Evolutionary conservation across 2,329 filamentous ascomycete genomes (phyloP), one percentile per base, ranked within the genome.

Genomic region (Venturiaceae sp.): DNA sequence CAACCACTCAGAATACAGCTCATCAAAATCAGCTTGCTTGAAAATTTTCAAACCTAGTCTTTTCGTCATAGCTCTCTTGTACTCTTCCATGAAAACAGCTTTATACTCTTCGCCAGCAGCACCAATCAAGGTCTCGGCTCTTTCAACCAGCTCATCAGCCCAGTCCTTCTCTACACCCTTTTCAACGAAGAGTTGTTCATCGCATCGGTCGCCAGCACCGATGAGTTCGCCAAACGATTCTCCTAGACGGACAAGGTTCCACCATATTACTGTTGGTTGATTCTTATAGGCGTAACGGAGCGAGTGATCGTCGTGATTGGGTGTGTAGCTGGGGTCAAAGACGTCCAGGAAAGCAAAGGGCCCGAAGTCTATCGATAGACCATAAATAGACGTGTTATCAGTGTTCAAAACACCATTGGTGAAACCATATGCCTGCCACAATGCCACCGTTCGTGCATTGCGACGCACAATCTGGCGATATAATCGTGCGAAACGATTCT

Each of bases 351-450:
- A 99, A 5, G 94, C 94, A 66, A 99, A 99, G 0, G 94, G 94
- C 0, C 94, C 94, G 68, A 92, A 99, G 72, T 99, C 94, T 62
- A 99, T 87, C 5, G 87, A 92, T 0, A 99, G 75, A 0, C 94
- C 94, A 58, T 85, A 85, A 55, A 99, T 81, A 0, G 91, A 96
- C 0, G 94, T 99, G 71, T 99, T 99, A 69, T 99, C 94, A 0
- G 94, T 97, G 73, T 99, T 99, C 60, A 99, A 78, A 3, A 99
- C 94, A 50, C 94, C 94, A 67, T 99, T 99, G 81, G 95, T 97
- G 75, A 99, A 99, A n/a, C 90, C 94, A 67, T 97, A 97, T 0
- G 90, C 91, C 75, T 99, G 95, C 92, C 94, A 97, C 64, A 87
- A 83, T 11, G 94, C 94, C 1, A 97, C 92, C 0, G 88, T 95